phyloP scores from a whole-genome alignment of 2,329 filamentous ascomycete genomes.

The Parastagonospora avenae region DNA sequence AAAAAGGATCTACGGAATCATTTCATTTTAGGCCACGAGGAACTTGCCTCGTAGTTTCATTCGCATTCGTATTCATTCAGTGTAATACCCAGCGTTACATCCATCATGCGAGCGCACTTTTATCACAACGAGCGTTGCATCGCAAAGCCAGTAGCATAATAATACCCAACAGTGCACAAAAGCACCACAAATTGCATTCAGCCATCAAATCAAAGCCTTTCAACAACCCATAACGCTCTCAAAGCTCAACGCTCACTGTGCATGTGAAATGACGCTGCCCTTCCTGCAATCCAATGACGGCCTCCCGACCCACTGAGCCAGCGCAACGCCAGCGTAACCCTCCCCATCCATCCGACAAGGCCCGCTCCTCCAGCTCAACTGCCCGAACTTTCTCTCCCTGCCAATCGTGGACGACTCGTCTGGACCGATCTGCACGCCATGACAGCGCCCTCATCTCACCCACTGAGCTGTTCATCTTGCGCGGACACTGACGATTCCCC shows the following conservation, averaged over 20 bases:
- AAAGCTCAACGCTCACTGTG: neutral
- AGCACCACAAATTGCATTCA: conserved; percentile 1
- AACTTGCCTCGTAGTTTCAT: neutral
- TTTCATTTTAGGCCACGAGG: neutral
- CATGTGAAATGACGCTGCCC: neutral
- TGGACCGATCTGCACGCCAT: too few species aligned
- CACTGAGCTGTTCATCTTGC: too few species aligned
- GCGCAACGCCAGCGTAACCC: too few species aligned
- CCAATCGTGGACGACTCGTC: neutral
- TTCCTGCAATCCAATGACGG: too few species aligned
- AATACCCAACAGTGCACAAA: conserved; percentile 3
- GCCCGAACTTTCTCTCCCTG: neutral
- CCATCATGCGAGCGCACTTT: neutral
- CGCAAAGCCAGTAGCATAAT: conserved; percentile 3
- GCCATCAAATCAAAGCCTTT: neutral
- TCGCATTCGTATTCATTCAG: neutral
- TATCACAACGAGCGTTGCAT: neutral
- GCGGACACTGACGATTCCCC: neutral
- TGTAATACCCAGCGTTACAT: conserved; percentile 3
- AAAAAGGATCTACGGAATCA: conserved; percentile 10
- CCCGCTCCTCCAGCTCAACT: too few species aligned
- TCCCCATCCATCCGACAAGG: too few species aligned
- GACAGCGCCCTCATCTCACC: too few species aligned
- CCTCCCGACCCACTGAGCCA: too few species aligned
- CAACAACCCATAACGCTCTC: neutral